A percentile compares a stretch with the other conserved stretches of the same genome.
Evolutionary conservation across 768 basidiomycete genomes (phyloP).

Genomic region (Tylopilus plumbeoviolaceoides): DNA sequence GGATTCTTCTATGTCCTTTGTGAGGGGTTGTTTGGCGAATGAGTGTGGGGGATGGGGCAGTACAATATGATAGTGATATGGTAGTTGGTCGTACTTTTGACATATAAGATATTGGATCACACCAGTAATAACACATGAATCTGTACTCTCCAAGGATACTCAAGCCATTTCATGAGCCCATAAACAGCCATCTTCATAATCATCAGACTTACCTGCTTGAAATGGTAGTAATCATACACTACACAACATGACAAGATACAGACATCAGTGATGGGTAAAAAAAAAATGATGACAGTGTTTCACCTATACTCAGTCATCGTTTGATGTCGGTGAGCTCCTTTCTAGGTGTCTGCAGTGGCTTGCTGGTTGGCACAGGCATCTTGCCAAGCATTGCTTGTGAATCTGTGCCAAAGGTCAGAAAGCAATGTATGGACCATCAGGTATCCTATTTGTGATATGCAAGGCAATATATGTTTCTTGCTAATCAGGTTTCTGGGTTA

Average conservation of each 20-base stretch:
- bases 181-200: conserved; percentile 19
- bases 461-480: conserved; percentile 66
- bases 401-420: conserved; percentile 36
- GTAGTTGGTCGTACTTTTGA: no score
- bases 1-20: conserved; percentile 87
- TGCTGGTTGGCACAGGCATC: conserved; percentile 57
- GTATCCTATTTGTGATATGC: conserved; percentile 75
- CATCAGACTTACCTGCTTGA: not conserved
- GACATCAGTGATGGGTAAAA: conserved; percentile 10
- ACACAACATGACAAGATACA: conserved; percentile 18
- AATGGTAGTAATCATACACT: conserved; percentile 19
- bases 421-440: conserved; percentile 29
- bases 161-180: conserved; percentile 46
- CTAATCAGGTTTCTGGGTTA: conserved; percentile 31
- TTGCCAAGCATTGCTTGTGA: conserved; percentile 60
- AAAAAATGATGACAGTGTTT: not conserved
- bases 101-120: no score
- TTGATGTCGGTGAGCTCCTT: conserved; percentile 71
- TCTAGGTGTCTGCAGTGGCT: conserved; percentile 59
- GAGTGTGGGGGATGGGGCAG: no score
- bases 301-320: conserved; percentile 11
- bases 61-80: no score
- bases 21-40: no score
- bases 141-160: conserved; percentile 68
- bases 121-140: no score